phyloP scores from a whole-genome alignment of 148 eudicot species.

The Gaultheria prostrata region DNA sequence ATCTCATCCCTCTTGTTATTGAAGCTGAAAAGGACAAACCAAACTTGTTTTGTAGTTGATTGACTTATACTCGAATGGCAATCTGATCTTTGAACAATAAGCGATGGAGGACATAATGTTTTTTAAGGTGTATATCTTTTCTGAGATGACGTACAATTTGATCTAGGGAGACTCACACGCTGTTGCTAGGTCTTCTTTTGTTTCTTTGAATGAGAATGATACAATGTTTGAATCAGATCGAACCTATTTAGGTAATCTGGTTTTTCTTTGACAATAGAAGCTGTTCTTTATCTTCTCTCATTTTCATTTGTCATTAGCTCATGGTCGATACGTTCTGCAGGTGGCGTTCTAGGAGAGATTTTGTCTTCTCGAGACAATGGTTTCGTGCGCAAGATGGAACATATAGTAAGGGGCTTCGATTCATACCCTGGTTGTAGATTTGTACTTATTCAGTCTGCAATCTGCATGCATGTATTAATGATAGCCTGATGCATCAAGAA shows the following conservation, averaged over 20 bases:
- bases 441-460: neutral
- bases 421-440: neutral
- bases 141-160: neutral
- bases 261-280: neutral
- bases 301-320: neutral
- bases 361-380: constrained; percentile 95
- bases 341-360: constrained; percentile 79
- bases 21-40: neutral
- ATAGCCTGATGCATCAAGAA: neutral
- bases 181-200: neutral
- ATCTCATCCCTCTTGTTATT: neutral
- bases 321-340: constrained; percentile 37
- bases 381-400: constrained; percentile 94
- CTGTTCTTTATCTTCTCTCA: neutral
- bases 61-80: neutral
- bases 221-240: neutral
- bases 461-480: neutral
- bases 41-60: neutral
- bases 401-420: constrained; percentile 57
- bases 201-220: neutral
- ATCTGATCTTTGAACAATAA: neutral
- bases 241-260: neutral
- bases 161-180: neutral
- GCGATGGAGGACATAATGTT: too few species aligned
- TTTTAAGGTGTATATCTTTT: neutral